Percentiles rank a stretch among this genome's conserved stretches.
These are phyloP conservation scores for Ogataea populi-albae DNA, from an alignment of 805 yeast species.

Conservation along the genomic window DNA sequence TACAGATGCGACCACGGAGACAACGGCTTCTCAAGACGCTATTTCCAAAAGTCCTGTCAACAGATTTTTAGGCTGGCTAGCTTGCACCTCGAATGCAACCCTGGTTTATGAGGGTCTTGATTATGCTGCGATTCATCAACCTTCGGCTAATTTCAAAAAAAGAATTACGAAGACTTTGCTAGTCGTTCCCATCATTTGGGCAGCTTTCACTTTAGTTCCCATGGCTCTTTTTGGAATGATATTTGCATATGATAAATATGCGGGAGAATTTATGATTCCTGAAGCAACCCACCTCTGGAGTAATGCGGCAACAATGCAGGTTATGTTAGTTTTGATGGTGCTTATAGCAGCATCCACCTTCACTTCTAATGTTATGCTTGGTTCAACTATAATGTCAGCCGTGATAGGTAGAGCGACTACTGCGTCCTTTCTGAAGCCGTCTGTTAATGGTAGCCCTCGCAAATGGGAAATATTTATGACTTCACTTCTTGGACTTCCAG, in stretches of 20 bases:
- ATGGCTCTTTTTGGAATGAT: not conserved
- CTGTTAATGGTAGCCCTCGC: not conserved
- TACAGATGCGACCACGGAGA: no score
- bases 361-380: not conserved
- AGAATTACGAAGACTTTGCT: not conserved
- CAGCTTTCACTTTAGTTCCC: constrained; percentile 1
- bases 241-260: not conserved
- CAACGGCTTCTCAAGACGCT: not conserved
- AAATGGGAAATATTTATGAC: not conserved
- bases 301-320: constrained; percentile 1
- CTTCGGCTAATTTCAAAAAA: not conserved
- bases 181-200: not conserved
- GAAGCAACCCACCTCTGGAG: not conserved
- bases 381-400: not conserved
- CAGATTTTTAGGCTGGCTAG: constrained; percentile 1
- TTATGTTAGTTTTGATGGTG: not conserved
- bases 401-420: not conserved
- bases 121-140: not conserved
- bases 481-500: constrained; percentile 1
- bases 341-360: not conserved
- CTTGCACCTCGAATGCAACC: constrained; percentile 1
- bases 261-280: not conserved
- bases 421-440: not conserved
- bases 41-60: not conserved
- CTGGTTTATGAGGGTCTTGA: constrained; percentile 1